Evolutionary conservation across 1,139 yeast genomes (phyloP), one percentile per base, ranked within the genome.

Genomic region (Yamadazyma aaseri): DNA sequence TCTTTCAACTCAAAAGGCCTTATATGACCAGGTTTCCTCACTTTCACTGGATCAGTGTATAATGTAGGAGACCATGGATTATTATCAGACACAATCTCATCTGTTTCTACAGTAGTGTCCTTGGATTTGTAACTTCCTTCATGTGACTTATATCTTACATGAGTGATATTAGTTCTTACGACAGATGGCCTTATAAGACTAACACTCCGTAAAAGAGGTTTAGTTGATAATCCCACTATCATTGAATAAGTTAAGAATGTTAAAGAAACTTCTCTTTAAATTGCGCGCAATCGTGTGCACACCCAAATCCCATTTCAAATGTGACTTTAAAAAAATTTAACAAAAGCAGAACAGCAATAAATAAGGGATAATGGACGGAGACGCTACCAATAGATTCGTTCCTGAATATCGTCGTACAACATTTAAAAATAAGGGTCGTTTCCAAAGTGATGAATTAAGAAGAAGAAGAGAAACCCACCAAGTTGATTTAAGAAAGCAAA

Each of bases 361-460:
- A 7, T 22, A 22, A 11, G n/a, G 25, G 21, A 29, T 17, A 17
- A 85, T 85, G 94, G 90, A 83, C 56, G 66, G 86, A 34, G 92
- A 86, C 53, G 75, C 92, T 33, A 80, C 95, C 38, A 74, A 76
- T 51, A 82, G 92, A 66, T 92, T 86, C 63, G 86, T 92, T 41
- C 97, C 98, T 32, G 98, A 92, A 63, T 94, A 92, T 63, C 87
- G 98, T 65, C 87, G 97, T 65, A 89, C 97, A 33, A 87, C 85
- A 58, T 92, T 86, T 71, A 92, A 94, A 62, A 92, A 92, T 71
- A 86, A 90, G 60, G 90, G 95, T 45, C 80, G 95, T 57, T 94
- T 94, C 60, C 86, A 86, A 56, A 87, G 90, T 43, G 98, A 92
- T 60, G 98, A 92, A 69, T 79, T 92, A 51, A 86, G 98, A 65